These are phyloP conservation scores for Nepenthes alata DNA, from an alignment of 179 eudicot species.

Conservation along the genomic window DNA sequence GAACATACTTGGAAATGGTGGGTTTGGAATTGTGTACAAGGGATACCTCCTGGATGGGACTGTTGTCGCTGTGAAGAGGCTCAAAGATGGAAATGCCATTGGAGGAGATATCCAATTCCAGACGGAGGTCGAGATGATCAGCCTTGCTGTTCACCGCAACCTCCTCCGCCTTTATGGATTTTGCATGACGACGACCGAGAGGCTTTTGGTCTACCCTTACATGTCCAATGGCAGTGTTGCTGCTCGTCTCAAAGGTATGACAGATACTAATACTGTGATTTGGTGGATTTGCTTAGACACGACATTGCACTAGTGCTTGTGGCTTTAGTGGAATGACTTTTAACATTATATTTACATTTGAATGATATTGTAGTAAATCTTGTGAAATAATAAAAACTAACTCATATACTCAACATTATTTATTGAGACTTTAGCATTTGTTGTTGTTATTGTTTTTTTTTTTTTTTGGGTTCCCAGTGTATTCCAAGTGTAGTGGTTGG, in stretches of 20 bases:
- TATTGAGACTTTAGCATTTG: too few relatives aligned
- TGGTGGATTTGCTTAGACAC: too few relatives aligned
- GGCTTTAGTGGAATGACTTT: too few relatives aligned
- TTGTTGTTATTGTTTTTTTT: too few relatives aligned
- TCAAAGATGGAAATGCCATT: conserved; percentile 52
- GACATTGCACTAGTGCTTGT: too few relatives aligned
- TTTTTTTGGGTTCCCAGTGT: too few relatives aligned
- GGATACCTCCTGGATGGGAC: conserved; percentile 66
- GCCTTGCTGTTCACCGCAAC: conserved; percentile 80
- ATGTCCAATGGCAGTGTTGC: conserved; percentile 95
- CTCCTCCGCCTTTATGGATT: conserved; percentile 72
- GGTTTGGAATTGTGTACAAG: conserved; percentile 80
- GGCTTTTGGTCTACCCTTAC: conserved; percentile 76
- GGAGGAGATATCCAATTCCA: conserved; percentile 86
- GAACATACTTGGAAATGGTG: conserved; percentile 79
- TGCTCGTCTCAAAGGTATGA: conserved; percentile 72
- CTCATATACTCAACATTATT: too few relatives aligned
- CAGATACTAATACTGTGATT: not conserved
- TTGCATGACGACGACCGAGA: conserved; percentile 53
- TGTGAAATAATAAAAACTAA: not conserved
- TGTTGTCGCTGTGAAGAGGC: conserved; percentile 72
- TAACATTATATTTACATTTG: not conserved
- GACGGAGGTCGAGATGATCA: conserved; percentile 89
- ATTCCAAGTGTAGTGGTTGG: too few relatives aligned
- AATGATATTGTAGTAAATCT: not conserved